Evolutionary conservation across 1,284 basidiomycete genomes (phyloP).

Genomic region (Wolfiporia cocos): DNA sequence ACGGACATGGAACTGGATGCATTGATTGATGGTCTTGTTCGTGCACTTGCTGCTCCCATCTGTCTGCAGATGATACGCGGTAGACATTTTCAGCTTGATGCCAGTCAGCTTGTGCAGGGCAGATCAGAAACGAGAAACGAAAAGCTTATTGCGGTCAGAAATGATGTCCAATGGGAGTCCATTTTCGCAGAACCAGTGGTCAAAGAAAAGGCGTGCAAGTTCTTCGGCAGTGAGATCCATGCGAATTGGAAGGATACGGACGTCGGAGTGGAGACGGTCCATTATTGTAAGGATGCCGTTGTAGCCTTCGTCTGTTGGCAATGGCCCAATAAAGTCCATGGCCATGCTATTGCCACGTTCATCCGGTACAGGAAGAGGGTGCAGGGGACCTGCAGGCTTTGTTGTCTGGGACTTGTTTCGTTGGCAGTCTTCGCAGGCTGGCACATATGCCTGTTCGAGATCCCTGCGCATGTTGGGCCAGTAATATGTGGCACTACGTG

Average conservation of each 20-base stretch:
- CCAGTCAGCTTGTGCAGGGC: constrained; percentile 28
- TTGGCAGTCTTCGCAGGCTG: constrained; percentile 14
- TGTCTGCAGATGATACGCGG: constrained; percentile 37
- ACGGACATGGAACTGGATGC: constrained; percentile 30
- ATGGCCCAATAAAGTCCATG: constrained; percentile 38
- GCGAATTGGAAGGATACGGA: constrained; percentile 27
- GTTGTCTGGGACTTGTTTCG: constrained; percentile 14
- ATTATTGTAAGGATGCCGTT: constrained; percentile 34
- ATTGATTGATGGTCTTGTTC: constrained; percentile 25
- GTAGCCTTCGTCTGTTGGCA: constrained; percentile 29
- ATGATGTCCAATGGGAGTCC: constrained; percentile 34
- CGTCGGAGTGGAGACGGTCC: constrained; percentile 28
- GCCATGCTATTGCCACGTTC: constrained; percentile 23
- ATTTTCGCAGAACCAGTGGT: constrained; percentile 36
- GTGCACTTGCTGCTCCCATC: constrained; percentile 17
- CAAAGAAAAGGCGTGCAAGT: constrained; percentile 25
- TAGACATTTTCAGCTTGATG: constrained; percentile 32
- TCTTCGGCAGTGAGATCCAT: constrained; percentile 27
- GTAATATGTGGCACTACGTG: constrained; percentile 26
- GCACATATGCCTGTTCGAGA: constrained; percentile 20
- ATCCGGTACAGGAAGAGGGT: constrained; percentile 20
- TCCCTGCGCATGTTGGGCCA: constrained; percentile 35
- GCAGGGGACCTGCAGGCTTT: constrained; percentile 14
- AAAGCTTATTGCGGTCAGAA: constrained; percentile 34
- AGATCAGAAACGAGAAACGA: constrained; percentile 39